These are phyloP conservation scores for Colletotrichum salicis DNA, from an alignment of 2,329 filamentous ascomycete genomes.

Conservation along the genomic window DNA sequence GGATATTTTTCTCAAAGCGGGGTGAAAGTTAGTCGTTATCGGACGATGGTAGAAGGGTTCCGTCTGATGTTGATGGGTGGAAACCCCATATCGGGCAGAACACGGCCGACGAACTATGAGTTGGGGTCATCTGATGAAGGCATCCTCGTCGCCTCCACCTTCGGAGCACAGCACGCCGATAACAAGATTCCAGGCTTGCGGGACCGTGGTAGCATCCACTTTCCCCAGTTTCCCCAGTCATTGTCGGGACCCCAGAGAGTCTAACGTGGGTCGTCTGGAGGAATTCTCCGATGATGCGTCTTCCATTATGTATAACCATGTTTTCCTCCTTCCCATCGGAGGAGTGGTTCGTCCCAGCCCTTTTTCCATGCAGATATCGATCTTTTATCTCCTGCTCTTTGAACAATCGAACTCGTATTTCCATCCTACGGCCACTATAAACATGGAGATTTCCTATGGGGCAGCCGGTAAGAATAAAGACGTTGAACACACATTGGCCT, in stretches of 20 bases:
- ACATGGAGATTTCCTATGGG: conserved; percentile 6
- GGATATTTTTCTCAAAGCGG: not conserved
- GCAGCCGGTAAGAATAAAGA: not conserved
- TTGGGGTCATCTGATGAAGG: not conserved
- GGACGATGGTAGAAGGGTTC: not conserved
- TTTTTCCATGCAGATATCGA: not conserved
- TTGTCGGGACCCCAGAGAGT: not conserved
- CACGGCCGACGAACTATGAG: not conserved
- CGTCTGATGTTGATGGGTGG: not conserved
- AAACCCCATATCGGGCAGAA: not conserved
- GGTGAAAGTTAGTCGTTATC: not conserved
- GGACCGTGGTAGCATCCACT: not conserved
- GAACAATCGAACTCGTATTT: not conserved
- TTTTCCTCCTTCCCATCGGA: not conserved
- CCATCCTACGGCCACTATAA: not conserved
- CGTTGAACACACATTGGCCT: not conserved
- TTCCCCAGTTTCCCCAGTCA: conserved; percentile 15
- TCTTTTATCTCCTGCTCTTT: not conserved
- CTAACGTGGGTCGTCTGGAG: not conserved
- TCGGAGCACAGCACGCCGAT: conserved; percentile 14
- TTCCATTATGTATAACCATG: not conserved
- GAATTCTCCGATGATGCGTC: not conserved
- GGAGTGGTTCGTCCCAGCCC: not conserved
- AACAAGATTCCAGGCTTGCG: not conserved
- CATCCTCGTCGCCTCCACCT: conserved; percentile 7